Evolutionary conservation across 2,329 filamentous ascomycete genomes (phyloP).

Genomic region (Aspergillus fischeri): DNA sequence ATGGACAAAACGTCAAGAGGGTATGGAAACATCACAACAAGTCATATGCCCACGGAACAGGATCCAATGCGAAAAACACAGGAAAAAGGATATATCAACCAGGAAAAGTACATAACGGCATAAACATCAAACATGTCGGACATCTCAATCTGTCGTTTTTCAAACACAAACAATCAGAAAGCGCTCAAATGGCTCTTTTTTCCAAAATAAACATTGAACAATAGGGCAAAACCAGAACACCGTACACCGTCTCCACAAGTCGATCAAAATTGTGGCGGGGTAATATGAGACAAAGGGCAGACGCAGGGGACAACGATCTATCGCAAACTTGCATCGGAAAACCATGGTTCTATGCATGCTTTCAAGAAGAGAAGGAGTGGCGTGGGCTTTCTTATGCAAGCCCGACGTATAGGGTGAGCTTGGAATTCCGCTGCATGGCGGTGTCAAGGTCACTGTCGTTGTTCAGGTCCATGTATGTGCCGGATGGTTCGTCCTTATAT

Average conservation of each 20-base stretch:
- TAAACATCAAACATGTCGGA: constrained; percentile 25
- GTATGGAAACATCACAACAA: constrained; percentile 17
- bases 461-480: constrained; percentile 68
- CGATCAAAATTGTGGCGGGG: constrained; percentile 7
- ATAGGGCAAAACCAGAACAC: constrained; percentile 15
- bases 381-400: constrained; percentile 23
- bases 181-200: constrained; percentile 22
- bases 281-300: constrained; percentile 1
- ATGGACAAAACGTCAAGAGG: constrained; percentile 18
- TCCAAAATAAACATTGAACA: constrained; percentile 5
- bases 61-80: constrained; percentile 4
- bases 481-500: constrained; percentile 80
- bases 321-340: constrained; percentile 8
- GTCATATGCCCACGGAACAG: constrained; percentile 10
- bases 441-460: constrained; percentile 77
- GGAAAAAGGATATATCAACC: constrained; percentile 6
- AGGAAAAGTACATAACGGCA: constrained; percentile 27
- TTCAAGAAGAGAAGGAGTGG: constrained; percentile 1
- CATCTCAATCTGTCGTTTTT: constrained; percentile 32
- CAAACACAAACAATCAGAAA: constrained; percentile 21
- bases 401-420: constrained; percentile 70
- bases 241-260: constrained; percentile 9
- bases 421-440: constrained; percentile 79
- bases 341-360: constrained; percentile 17
- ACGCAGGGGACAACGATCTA: constrained; percentile 13